phyloP scores from a whole-genome alignment of 2,329 filamentous ascomycete genomes.

The Calycina herbarum region DNA sequence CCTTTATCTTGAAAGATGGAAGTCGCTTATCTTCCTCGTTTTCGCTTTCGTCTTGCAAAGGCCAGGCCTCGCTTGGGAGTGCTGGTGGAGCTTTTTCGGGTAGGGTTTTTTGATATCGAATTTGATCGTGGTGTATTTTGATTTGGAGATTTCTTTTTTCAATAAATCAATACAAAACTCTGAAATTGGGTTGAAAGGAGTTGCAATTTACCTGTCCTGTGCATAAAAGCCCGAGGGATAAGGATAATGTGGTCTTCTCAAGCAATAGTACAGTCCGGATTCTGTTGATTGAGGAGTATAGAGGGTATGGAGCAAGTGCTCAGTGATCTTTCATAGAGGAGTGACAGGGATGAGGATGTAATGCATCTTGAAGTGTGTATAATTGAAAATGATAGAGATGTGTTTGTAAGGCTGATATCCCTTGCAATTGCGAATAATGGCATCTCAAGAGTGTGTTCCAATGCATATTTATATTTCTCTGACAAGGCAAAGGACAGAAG shows the following conservation, averaged over 20 bases:
- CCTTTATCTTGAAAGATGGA: not conserved
- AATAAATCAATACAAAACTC: not conserved
- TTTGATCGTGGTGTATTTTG: not conserved
- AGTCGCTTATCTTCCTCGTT: not conserved
- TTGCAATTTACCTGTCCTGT: not conserved
- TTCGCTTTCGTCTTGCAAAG: not conserved
- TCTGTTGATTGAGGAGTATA: not conserved
- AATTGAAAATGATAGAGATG: not conserved
- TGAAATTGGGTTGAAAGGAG: not conserved
- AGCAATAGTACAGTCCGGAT: not conserved
- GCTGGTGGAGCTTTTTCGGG: not conserved
- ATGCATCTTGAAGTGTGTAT: not conserved
- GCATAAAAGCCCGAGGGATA: not conserved
- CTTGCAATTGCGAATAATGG: not conserved
- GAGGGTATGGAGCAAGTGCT: slow-evolving; percentile 1
- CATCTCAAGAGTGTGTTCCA: not conserved
- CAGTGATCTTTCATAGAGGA: not conserved
- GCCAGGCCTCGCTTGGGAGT: not conserved
- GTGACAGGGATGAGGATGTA: not conserved
- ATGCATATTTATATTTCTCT: not conserved
- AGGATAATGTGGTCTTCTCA: not conserved
- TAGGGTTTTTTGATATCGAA: not conserved
- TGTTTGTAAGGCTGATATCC: not conserved
- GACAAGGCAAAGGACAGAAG: not conserved
- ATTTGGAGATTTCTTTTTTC: not conserved